These are phyloP conservation scores for Aspergillus spinulosporus DNA, from an alignment of 2,329 filamentous ascomycete species.

Conservation along the genomic window DNA sequence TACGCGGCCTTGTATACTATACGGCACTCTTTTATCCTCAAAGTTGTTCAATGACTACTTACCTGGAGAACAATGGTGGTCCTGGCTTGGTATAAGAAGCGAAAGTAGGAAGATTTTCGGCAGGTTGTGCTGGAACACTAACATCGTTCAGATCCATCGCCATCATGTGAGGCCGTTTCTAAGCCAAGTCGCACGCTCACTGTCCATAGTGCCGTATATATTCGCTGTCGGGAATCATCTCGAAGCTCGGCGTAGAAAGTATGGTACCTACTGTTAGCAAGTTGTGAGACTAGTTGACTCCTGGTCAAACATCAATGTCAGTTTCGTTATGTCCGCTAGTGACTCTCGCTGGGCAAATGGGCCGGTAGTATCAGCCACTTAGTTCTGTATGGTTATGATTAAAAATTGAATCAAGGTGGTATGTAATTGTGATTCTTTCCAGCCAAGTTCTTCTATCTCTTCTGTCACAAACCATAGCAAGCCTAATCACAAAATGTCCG, in stretches of 20 bases:
- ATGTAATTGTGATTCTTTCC: constrained; percentile 10
- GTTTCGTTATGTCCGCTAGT: neutral
- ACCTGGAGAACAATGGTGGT: too few relatives aligned
- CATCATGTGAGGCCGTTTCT: neutral
- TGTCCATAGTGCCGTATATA: neutral
- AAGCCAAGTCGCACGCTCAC: too few relatives aligned
- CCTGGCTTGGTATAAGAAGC: too few relatives aligned
- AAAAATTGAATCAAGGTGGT: constrained; percentile 1
- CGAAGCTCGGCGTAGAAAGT: neutral
- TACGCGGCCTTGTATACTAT: neutral
- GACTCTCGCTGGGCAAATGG: neutral
- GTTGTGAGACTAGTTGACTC: neutral
- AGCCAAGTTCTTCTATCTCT: constrained; percentile 8
- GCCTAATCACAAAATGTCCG: constrained; percentile 3
- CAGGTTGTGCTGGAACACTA: neutral
- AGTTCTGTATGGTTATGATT: neutral
- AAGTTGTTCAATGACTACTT: too few relatives aligned
- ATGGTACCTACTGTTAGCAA: neutral
- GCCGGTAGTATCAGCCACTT: neutral
- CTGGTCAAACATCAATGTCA: neutral
- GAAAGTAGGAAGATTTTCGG: too few relatives aligned
- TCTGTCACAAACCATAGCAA: constrained; percentile 6
- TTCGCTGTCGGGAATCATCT: neutral
- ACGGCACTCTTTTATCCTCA: too few relatives aligned
- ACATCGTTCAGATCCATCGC: too few relatives aligned